Base-by-base conservation (phyloP, 1,284 basidiomycete genomes). In the Cutaneotrichosporon cutaneum region DNA sequence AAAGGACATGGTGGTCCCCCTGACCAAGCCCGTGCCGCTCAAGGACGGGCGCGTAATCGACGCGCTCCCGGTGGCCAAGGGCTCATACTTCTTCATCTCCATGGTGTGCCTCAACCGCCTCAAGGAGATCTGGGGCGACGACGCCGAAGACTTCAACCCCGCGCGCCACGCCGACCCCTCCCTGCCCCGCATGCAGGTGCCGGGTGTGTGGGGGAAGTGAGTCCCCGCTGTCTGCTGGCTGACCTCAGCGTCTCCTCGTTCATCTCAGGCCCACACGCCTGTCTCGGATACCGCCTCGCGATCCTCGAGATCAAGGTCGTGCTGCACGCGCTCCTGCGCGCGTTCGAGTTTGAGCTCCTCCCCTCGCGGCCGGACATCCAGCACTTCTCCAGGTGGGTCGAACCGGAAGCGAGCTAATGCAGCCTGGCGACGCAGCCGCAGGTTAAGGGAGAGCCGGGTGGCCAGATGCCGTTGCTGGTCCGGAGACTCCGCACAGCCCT, bases 201-300 rank as follows among this genome's bases (percentile, higher is more conserved):
- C 35, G 78, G 78, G 18, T 18, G 74, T 88, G 59, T 88, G 84
- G 77, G 83, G 85, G 0, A 85, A 86, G 51, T 52, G 32, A 35
- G 51, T 52, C 11, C 16, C 16, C 30, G 11, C 32, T 11, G 30
- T n/a, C 30, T 9, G 32, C 11, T n/a, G 9, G 32, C 30, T 52
- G 32, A 52, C 32, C 4, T 16, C 14, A 52, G 51, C 69, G 82
- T 68, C 83, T 83, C 36, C 70, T 89, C 88, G 21, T 90, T 90
- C 78, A 76, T 88, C 54, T 83, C 82, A 58, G 87, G 87, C 22
- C 84, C 85, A 66, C 79, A 88, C 59, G 85, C 86, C 44, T 89
- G 88, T 72, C 88, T 90, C 67, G 87, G 88, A 7, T 89, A 85
- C 72, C 83, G 83, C 67, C 90, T 90, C 69, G 87, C 88, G 6